Base-by-base conservation (phyloP, 2,329 filamentous ascomycete genomes). In the Claviceps monticola region DNA sequence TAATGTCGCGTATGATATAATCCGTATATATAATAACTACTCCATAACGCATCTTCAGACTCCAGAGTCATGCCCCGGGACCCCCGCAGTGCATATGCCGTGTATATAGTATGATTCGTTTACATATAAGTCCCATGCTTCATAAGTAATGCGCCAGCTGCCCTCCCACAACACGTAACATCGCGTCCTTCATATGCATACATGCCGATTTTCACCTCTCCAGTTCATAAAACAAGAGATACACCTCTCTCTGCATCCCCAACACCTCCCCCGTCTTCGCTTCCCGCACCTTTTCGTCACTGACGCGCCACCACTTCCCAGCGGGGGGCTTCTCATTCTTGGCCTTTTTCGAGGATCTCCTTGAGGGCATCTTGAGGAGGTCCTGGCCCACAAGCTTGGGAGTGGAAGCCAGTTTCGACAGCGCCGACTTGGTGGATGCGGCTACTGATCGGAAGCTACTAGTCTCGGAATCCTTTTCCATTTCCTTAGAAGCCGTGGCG, bases 211-310 rank as follows among this genome's bases (percentile, higher is more conserved):
- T 11, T 54, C 69, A 66, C 58, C 73, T 74, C 57, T 91, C 86
- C 60, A 95, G 71, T 72, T 97, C 91, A 68, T 98, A 98, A 66
- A 98, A 98, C 49, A 98, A 68, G 64, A 98, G 71, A 66, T 98
- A 98, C 0, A 97, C 91, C 68, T 98, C 93, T 61, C 84, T 84
- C 68, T 96, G 89, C 89, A 96, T 95, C 7, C 82, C 81, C 53
- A 98, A 67, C 6, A 98, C 88, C 59, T 98, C 93, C 51, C 77
- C 80, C 5, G 90, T 97, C 72, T 90, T 95, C 58, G 88, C 85
- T 68, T 97, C 91, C 64, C 91, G 93, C 61, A 97, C 81, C 68
- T 94, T 95, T 58, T 98, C 93, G 65, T 98, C 93, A 57, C 90
- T 96, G 58, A 98, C 95, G 38, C 93, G 82, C 93, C 93, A 98